Conservation (phyloP, 805 yeast species). For the Zygoascus ofunaensis region DNA sequence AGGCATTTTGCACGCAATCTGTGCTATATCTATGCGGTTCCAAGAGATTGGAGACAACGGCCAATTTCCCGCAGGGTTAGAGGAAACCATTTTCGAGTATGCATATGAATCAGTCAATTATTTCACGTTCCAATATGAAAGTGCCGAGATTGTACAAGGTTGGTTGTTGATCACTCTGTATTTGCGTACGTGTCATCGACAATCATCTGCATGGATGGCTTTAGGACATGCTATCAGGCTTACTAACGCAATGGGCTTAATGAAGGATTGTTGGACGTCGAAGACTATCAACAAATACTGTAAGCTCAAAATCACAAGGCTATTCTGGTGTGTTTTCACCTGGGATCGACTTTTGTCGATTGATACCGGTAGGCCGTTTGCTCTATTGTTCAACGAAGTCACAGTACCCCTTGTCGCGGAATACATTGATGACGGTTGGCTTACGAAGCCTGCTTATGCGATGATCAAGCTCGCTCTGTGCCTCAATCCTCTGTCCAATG, state of each 20-base stretch:
- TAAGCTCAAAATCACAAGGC: constrained; percentile 38
- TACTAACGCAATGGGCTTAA: constrained; percentile 38
- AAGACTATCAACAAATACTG: constrained; percentile 26
- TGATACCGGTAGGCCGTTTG: constrained; percentile 42
- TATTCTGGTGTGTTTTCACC: constrained; percentile 48
- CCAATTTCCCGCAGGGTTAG: constrained; percentile 24
- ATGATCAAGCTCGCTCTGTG: constrained; percentile 11
- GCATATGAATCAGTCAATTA: constrained; percentile 33
- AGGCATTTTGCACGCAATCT: constrained; percentile 42
- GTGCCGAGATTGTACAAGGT: constrained; percentile 41
- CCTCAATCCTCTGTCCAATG: constrained; percentile 10
- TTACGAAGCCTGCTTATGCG: constrained; percentile 29
- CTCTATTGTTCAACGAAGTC: constrained; percentile 32
- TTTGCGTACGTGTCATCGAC: constrained; percentile 37
- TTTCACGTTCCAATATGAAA: constrained; percentile 43
- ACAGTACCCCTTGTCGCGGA: constrained; percentile 18
- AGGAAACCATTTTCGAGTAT: constrained; percentile 36
- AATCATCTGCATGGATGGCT: constrained; percentile 36
- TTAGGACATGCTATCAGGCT: constrained; percentile 36
- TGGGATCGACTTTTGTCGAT: constrained; percentile 46
- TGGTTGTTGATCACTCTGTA: constrained; percentile 41
- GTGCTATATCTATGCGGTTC: constrained; percentile 44
- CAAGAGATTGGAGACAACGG: constrained; percentile 32
- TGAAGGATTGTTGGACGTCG: constrained; percentile 17
- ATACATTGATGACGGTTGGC: constrained; percentile 38